These are phyloP conservation scores for Sporothrix globosa DNA, from an alignment of 2,329 filamentous ascomycete genomes.

Conservation along the genomic window DNA sequence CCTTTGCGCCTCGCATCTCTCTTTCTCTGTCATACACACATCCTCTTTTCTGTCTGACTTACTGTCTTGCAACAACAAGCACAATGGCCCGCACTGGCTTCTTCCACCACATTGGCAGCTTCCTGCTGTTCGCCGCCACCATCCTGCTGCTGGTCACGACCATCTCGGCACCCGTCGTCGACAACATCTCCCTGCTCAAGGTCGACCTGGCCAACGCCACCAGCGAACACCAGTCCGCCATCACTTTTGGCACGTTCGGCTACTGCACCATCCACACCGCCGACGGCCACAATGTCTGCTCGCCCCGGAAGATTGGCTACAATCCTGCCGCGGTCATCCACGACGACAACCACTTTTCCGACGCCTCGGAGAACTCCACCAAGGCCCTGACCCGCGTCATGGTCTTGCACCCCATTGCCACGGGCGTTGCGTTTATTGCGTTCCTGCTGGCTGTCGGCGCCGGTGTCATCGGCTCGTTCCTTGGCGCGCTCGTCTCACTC, in stretches of 20 bases:
- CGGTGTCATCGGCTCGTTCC: slow-evolving; percentile 55
- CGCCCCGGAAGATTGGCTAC: slow-evolving; percentile 57
- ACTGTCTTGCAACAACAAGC: too few species aligned
- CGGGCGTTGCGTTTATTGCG: slow-evolving; percentile 60
- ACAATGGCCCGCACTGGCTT: slow-evolving; percentile 54
- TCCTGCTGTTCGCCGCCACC: slow-evolving; percentile 58
- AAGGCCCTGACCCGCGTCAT: slow-evolving; percentile 57
- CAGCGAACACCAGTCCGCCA: slow-evolving; percentile 41
- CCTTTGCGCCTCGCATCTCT: not conserved
- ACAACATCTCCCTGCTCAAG: slow-evolving; percentile 57
- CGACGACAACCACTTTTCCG: slow-evolving; percentile 49
- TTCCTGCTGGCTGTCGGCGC: slow-evolving; percentile 59
- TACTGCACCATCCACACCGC: slow-evolving; percentile 50
- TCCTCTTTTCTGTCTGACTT: too few species aligned
- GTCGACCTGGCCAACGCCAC: slow-evolving; percentile 52
- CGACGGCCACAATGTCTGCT: slow-evolving; percentile 48
- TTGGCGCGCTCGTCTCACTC: slow-evolving; percentile 54
- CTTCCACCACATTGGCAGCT: slow-evolving; percentile 61
- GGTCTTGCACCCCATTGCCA: slow-evolving; percentile 65
- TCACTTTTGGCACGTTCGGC: slow-evolving; percentile 65
- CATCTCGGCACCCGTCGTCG: slow-evolving; percentile 62
- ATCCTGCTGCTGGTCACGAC: slow-evolving; percentile 61
- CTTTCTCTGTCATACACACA: not conserved
- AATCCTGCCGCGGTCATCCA: slow-evolving; percentile 53
- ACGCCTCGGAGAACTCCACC: slow-evolving; percentile 43